Evolutionary conservation across 1,139 yeast genomes (phyloP), one percentile per base, ranked within the genome.

Genomic region (Schizosaccharomyces versatilis): DNA sequence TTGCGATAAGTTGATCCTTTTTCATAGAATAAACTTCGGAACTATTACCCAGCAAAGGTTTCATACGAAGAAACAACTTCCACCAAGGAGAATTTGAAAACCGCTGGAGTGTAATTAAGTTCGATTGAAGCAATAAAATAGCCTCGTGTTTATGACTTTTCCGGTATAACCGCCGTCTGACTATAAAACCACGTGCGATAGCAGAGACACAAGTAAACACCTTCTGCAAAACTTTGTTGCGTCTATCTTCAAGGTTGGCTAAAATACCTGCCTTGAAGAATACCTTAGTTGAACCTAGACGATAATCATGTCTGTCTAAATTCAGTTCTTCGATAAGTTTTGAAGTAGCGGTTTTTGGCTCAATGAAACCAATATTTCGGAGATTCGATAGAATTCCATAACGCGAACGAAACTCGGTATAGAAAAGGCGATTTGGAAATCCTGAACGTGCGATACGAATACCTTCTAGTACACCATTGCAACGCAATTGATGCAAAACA

Each of bases 401-500:
- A 56, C 95, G 73, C 54, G 71, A 74, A 57, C 76, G 77, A 67
- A 93, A 90, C 56, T 85, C 94, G 51, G 79, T 76, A 66, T 88
- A 90, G 52, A 80, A 77, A 65, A 90, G 77, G 61, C 95, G 77
- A 67, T 93, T 93, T 1, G 99, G 98, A 66, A 83, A 93, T 2
- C 99, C 99, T n/a, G 95, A 88, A 60, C 98, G 75, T 0, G 97
- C 95, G 59, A 93, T 90, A 67, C 98, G 76, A 51, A 93, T 93
- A 60, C 99, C 99, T 71, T 93, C 99, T 54, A 93, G 70, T 12
- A 93, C 99, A 74, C 99, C 99, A 65, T 93, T 93, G 66, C 97
- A 93, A 59, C 96, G 74, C 59, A 93, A 73, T 68, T 93, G 99
- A 58, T 84, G 90, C 54, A 90, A 70, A 3, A 93, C 95, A 44